These are phyloP conservation scores for Colletotrichum eleusines DNA, from an alignment of 2,329 filamentous ascomycete species.

Conservation along the genomic window DNA sequence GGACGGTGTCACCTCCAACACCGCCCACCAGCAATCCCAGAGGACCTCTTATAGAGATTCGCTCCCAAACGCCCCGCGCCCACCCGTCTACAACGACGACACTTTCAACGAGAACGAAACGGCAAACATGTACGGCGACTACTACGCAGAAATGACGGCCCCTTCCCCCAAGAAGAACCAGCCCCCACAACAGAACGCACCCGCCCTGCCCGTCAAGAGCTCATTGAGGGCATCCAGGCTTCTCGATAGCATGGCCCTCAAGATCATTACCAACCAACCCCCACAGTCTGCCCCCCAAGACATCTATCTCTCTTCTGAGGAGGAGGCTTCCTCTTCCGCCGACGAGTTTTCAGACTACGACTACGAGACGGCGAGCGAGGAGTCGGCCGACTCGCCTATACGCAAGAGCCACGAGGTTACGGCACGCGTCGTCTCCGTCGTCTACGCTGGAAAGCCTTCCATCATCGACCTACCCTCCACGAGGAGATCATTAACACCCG, in stretches of 20 bases:
- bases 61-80: slow-evolving; percentile 39
- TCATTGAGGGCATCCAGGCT: slow-evolving; percentile 61
- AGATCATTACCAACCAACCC: slow-evolving; percentile 47
- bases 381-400: slow-evolving; percentile 45
- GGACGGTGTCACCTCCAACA: slow-evolving; percentile 8
- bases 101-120: slow-evolving; percentile 43
- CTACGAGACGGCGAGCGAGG: slow-evolving; percentile 55
- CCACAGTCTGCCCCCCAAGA: slow-evolving; percentile 65
- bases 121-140: slow-evolving; percentile 43
- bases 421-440: slow-evolving; percentile 69
- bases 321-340: slow-evolving; percentile 72
- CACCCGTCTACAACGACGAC: slow-evolving; percentile 37
- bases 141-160: slow-evolving; percentile 42
- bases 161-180: slow-evolving; percentile 41
- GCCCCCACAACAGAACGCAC: slow-evolving; percentile 48
- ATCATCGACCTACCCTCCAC: slow-evolving; percentile 61
- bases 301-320: slow-evolving; percentile 74
- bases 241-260: slow-evolving; percentile 53
- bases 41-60: slow-evolving; percentile 42
- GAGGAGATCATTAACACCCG: slow-evolving; percentile 59
- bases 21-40: slow-evolving; percentile 29
- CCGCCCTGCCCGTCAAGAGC: slow-evolving; percentile 64
- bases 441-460: slow-evolving; percentile 70
- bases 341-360: slow-evolving; percentile 71
- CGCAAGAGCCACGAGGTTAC: slow-evolving; percentile 65